phyloP scores from a whole-genome alignment of 805 yeast genomes.

The Wickerhamomyces bisporus region DNA sequence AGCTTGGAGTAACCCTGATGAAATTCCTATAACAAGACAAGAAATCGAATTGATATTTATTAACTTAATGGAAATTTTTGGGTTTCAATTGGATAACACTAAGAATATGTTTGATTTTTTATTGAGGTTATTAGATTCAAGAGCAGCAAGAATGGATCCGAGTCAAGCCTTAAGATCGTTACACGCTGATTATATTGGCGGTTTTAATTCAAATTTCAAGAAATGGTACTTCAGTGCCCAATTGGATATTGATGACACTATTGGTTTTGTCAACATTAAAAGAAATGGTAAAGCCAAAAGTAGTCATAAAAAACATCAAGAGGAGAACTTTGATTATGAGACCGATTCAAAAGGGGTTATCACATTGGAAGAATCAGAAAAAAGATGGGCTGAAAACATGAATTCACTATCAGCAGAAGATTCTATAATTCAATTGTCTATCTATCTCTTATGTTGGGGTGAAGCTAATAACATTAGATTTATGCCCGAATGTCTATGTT shows the following conservation, averaged over 20 bases:
- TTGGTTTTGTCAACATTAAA: slow-evolving; percentile 30
- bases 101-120: slow-evolving; percentile 64
- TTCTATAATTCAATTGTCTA: slow-evolving; percentile 55
- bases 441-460: slow-evolving; percentile 81
- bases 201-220: slow-evolving; percentile 58
- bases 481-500: slow-evolving; percentile 86
- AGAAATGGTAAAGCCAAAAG: slow-evolving; percentile 22
- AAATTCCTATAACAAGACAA: slow-evolving; percentile 43
- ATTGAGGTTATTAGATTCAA: slow-evolving; percentile 57
- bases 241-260: slow-evolving; percentile 53
- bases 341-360: slow-evolving; percentile 1
- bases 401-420: slow-evolving; percentile 44
- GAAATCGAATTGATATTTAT: slow-evolving; percentile 55
- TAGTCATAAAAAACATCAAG: slow-evolving; percentile 5
- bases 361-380: slow-evolving; percentile 39
- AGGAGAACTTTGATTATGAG: neutral
- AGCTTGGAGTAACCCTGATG: slow-evolving; percentile 37
- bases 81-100: slow-evolving; percentile 64
- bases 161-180: slow-evolving; percentile 49
- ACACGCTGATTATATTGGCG: slow-evolving; percentile 76
- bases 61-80: slow-evolving; percentile 50
- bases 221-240: slow-evolving; percentile 78
- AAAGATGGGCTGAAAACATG: slow-evolving; percentile 49
- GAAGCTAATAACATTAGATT: slow-evolving; percentile 83
- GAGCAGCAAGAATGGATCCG: slow-evolving; percentile 62